These are phyloP conservation scores for Tubosaeta brunneosetosa DNA, from an alignment of 768 basidiomycete genomes.

Conservation along the genomic window DNA sequence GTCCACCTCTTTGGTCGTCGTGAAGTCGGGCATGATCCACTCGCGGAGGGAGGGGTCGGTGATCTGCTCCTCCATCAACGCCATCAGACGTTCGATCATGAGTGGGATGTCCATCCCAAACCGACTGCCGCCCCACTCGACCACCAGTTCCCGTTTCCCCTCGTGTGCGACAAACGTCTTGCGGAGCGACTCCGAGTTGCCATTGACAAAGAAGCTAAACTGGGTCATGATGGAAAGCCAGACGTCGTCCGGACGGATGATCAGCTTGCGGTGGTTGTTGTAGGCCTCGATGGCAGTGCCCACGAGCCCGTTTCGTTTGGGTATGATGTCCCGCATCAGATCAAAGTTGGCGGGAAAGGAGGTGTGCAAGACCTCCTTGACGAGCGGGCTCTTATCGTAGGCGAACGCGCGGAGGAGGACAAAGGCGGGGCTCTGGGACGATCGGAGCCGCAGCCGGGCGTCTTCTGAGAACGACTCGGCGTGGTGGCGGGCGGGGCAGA, in stretches of 20 bases:
- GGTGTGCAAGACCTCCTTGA: conserved; percentile 26
- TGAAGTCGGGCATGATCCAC: conserved; percentile 42
- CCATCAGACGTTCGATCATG: conserved; percentile 21
- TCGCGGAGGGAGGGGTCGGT: conserved; percentile 26
- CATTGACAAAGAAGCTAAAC: conserved; percentile 39
- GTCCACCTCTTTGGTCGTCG: conserved; percentile 41
- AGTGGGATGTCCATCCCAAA: conserved; percentile 30
- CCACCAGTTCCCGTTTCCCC: conserved; percentile 22
- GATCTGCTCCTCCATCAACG: conserved; percentile 22
- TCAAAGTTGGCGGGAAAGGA: conserved; percentile 21
- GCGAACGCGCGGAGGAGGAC: conserved; percentile 20
- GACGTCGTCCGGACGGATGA: conserved; percentile 47
- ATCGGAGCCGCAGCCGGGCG: conserved; percentile 23
- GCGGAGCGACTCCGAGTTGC: conserved; percentile 32
- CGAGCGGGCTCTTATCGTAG: conserved; percentile 19
- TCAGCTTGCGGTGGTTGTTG: conserved; percentile 34
- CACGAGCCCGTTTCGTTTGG: conserved; percentile 33
- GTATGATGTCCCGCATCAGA: conserved; percentile 26
- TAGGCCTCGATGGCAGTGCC: conserved; percentile 33
- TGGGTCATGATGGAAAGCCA: conserved; percentile 37
- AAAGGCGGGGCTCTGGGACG: conserved; percentile 15
- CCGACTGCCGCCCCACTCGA: conserved; percentile 18
- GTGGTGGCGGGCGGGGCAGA: conserved; percentile 17
- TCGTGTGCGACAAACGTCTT: conserved; percentile 27
- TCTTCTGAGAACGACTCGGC: conserved; percentile 30